Evolutionary conservation across 1,284 basidiomycete genomes (phyloP), one percentile per base, ranked within the genome.

Genomic region (Moesziomyces sp.): DNA sequence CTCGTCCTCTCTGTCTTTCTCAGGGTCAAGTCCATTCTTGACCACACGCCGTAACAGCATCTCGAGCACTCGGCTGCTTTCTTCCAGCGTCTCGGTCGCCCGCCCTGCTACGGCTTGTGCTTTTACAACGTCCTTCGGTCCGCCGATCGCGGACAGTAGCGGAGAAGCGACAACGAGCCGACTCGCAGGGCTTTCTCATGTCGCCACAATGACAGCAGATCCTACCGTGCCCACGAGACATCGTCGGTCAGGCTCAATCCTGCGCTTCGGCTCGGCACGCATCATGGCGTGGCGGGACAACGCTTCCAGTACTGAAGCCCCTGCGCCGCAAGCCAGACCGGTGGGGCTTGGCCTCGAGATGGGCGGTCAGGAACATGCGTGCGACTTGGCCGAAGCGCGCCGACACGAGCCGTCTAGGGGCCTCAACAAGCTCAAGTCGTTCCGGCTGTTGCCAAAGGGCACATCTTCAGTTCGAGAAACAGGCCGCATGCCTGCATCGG

Each of bases 191-290:
- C 26, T 8, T 8, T 28, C 26, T 28, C 11, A 11, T 23, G 30
- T 10, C 19, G 28, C 18, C 42, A 24, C 18, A 16, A 10, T 35
- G 26, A 30, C 44, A 3, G 21, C 35, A 4, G 40, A 16, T 3
- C 19, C 30, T 14, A 19, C 40, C 11, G 8, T 35, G 14, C 6
- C 30, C 5, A 21, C 49, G 0, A 64, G 50, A 14, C 63, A 67
- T 35, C 52, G 64, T 8, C 70, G 70, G 19, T 73, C 70, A 1
- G 56, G 64, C 19, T 73, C 70, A 1, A 10, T 67, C 0, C 10
- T 73, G 30, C 53, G 46, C 9, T 56, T 58, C 19, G 58, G 60
- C 30, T 67, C 70, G 13, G 28, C 55, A 10, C 52, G 64, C 2
- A 56, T 59, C 50, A 14, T 60, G 48, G 59, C 56, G 14, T 67